phyloP scores from a whole-genome alignment of 1,284 basidiomycete species.

The Tilletia caries region DNA sequence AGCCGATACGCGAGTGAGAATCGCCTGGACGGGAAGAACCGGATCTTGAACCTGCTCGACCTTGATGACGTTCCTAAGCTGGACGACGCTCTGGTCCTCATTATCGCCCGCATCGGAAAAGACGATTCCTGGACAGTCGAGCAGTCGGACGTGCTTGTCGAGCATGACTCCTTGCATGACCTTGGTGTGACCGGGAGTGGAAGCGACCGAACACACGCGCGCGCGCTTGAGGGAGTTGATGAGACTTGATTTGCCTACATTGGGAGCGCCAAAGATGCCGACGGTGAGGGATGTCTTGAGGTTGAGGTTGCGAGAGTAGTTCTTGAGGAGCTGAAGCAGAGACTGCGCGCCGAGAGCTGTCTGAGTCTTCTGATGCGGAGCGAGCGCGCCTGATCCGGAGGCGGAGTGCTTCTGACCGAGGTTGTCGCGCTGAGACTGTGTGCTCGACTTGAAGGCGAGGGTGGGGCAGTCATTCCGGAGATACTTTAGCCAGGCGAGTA shows the following conservation, averaged over 20 bases:
- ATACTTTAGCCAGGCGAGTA: slow-evolving; percentile 83
- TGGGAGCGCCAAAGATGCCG: slow-evolving; percentile 93
- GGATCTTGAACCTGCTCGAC: slow-evolving; percentile 90
- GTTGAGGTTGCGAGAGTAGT: slow-evolving; percentile 63
- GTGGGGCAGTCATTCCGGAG: slow-evolving; percentile 88
- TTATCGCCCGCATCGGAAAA: slow-evolving; percentile 56
- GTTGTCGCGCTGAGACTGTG: slow-evolving; percentile 74
- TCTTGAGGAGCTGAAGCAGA: slow-evolving; percentile 82
- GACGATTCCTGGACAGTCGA: slow-evolving; percentile 95
- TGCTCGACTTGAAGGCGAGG: slow-evolving; percentile 85
- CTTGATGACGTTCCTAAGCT: slow-evolving; percentile 82
- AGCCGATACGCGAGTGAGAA: slow-evolving; percentile 41
- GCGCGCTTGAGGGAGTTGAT: slow-evolving; percentile 87
- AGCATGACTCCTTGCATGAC: slow-evolving; percentile 89
- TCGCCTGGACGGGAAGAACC: slow-evolving; percentile 63
- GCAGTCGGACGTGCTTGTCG: slow-evolving; percentile 83
- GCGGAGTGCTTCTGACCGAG: slow-evolving; percentile 32
- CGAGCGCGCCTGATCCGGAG: not conserved
- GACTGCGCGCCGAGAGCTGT: slow-evolving; percentile 58
- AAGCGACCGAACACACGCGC: slow-evolving; percentile 74
- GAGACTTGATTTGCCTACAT: slow-evolving; percentile 91
- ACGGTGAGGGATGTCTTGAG: slow-evolving; percentile 62
- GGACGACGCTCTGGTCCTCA: slow-evolving; percentile 27
- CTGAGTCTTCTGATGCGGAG: slow-evolving; percentile 15
- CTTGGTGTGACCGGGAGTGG: slow-evolving; percentile 90